Base-by-base conservation (phyloP, 441 rosid species). In the Rhodomyrtus psidioides region DNA sequence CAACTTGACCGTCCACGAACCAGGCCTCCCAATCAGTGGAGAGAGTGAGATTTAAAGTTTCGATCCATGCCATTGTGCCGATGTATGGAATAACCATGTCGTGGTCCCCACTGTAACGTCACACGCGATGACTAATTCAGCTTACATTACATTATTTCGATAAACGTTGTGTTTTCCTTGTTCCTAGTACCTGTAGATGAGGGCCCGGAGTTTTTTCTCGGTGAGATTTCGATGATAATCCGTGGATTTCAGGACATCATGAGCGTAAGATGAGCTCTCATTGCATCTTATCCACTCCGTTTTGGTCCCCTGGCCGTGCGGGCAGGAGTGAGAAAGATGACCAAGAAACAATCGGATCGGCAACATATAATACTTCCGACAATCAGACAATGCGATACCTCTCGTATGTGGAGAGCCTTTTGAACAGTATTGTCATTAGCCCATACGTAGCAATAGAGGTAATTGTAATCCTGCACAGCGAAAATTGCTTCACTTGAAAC, bases 241-340 rank as follows among this genome's bases (percentile, higher is more conserved):
- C 46, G 54, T 55, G 54, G 24, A 34, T 44, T 79, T 81, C 12
- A 53, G 12, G 39, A 85, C 74, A 55, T 85, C 53, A 28, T 55
- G 55, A 44, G 86, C 79, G 86, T 85, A 85, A 16, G 60, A 82
- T 12, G 70, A 60, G 62, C 58, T 58, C 81, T 60, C 17, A 16
- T 86, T 86, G 87, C 87, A 86, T 54, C 87, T 59, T 23, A 14
- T 55, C 87, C 87, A 86, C 58, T 9, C 84, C 13, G 26, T 70
- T 58, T 59, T 82, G 12, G 87, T 59, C 30, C 87, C 87, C 87
- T 86, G 34, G n/a, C 42, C 15, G 57, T 44, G 39, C 21, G n/a
- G 30, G 26, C 27, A 59, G 53, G 53, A 44, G 54, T 46, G 51
- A 82, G 55, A 24, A 53, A 82, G 42, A 82, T n/a, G 26, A 82